Evolutionary conservation across 2,329 filamentous ascomycete species (phyloP).

Genomic region (Aspergillus felis): DNA sequence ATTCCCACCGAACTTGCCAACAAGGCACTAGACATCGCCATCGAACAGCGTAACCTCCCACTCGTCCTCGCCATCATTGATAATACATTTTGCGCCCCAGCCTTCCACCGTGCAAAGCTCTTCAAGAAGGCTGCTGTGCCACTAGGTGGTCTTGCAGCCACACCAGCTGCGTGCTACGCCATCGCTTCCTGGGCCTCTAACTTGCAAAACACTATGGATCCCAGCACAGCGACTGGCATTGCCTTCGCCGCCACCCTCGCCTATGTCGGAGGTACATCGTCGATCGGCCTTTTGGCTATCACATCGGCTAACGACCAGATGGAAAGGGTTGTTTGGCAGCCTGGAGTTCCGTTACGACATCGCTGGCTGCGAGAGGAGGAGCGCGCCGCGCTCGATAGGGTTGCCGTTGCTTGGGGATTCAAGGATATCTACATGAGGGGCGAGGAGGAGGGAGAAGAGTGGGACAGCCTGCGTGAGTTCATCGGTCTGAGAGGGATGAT

Average conservation of each 20-base stretch:
- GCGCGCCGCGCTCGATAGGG: slow-evolving; percentile 76
- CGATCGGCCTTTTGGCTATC: slow-evolving; percentile 77
- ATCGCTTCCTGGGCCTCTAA: slow-evolving; percentile 64
- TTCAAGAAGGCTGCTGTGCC: slow-evolving; percentile 40
- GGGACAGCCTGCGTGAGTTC: slow-evolving; percentile 81
- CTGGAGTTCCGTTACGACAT: slow-evolving; percentile 72
- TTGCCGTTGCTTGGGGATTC: slow-evolving; percentile 90
- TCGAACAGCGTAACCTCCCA: slow-evolving; percentile 71
- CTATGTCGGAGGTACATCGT: slow-evolving; percentile 76
- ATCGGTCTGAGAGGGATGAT: slow-evolving; percentile 82
- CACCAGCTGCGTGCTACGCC: slow-evolving; percentile 52
- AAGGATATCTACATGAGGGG: slow-evolving; percentile 73
- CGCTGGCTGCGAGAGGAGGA: slow-evolving; percentile 90
- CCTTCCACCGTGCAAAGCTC: slow-evolving; percentile 42
- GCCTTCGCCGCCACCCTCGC: slow-evolving; percentile 77
- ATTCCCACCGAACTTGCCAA: slow-evolving; percentile 68
- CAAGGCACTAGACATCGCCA: slow-evolving; percentile 72
- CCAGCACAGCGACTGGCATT: slow-evolving; percentile 67
- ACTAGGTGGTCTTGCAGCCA: slow-evolving; percentile 35
- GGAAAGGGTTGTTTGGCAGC: slow-evolving; percentile 85
- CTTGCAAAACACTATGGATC: slow-evolving; percentile 73
- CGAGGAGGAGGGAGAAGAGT: slow-evolving; percentile 87
- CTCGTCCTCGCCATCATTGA: slow-evolving; percentile 75
- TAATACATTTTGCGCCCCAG: slow-evolving; percentile 47
- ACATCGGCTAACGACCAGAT: slow-evolving; percentile 93